Percentiles rank a stretch among this genome's conserved stretches.
phyloP scores from a whole-genome alignment of 1,284 basidiomycete genomes.

The Marasmius fiardii region DNA sequence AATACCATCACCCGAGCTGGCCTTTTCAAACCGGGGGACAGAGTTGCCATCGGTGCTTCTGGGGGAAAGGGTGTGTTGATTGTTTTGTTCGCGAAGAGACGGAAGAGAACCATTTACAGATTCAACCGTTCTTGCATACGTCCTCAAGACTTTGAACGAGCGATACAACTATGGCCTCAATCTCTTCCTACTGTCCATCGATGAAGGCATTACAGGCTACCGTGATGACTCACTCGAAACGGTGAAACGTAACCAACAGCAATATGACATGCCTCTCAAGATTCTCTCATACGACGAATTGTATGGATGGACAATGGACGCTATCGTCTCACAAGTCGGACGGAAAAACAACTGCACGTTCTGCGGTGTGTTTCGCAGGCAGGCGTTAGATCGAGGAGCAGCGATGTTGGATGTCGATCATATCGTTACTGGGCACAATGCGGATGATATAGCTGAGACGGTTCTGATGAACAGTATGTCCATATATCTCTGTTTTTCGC shows the following conservation, averaged over 20 bases:
- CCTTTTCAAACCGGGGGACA: conserved; percentile 90
- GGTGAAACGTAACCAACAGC: conserved; percentile 94
- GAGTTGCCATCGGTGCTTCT: conserved; percentile 96
- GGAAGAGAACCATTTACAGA: conserved; percentile 47
- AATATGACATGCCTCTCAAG: conserved; percentile 94
- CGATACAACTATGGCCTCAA: conserved; percentile 92
- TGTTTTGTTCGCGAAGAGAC: conserved; percentile 1
- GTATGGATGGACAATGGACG: conserved; percentile 99
- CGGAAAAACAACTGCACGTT: conserved; percentile 99
- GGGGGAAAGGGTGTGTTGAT: conserved; percentile 84
- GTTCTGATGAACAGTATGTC: conserved; percentile 95
- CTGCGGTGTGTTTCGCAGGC: conserved; percentile 95
- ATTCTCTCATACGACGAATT: conserved; percentile 95
- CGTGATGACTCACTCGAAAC: conserved; percentile 98
- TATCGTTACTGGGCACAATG: conserved; percentile 99
- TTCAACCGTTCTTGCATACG: conserved; percentile 96
- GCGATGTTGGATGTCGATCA: conserved; percentile 90
- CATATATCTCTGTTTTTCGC: neutral
- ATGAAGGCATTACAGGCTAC: conserved; percentile 98
- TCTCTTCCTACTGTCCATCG: conserved; percentile 92
- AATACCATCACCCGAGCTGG: conserved; percentile 84
- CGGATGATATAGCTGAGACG: conserved; percentile 98
- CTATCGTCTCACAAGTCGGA: conserved; percentile 92
- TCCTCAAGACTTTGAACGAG: conserved; percentile 94
- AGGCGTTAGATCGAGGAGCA: conserved; percentile 95